phyloP scores from a whole-genome alignment of 1,284 basidiomycete species.

The Fomitopsis pinicola region DNA sequence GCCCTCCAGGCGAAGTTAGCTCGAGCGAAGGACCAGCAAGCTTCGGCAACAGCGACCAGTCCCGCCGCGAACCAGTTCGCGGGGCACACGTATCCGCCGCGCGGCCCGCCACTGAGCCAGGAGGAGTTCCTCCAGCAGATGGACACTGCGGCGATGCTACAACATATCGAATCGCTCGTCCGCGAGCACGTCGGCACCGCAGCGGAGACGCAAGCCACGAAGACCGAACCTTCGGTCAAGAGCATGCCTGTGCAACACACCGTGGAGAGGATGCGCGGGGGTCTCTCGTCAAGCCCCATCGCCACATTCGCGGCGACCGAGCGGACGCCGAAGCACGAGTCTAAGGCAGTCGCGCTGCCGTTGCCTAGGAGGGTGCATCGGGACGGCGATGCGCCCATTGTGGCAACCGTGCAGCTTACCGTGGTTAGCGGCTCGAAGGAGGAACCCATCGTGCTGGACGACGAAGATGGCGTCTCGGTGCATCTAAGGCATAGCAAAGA shows the following conservation, averaged over 20 bases:
- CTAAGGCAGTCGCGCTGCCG: not conserved
- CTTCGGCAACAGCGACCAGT: not conserved
- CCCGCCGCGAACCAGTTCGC: not conserved
- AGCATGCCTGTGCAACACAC: not conserved
- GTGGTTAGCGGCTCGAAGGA: not conserved
- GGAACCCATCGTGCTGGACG: not conserved
- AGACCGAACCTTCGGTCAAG: not conserved
- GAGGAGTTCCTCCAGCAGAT: not conserved
- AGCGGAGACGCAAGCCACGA: not conserved
- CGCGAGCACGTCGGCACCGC: not conserved
- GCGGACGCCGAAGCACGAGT: not conserved
- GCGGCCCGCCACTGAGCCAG: not conserved
- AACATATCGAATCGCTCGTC: slow-evolving; percentile 1
- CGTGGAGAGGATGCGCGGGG: not conserved
- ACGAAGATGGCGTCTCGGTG: not conserved
- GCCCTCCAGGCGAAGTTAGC: not conserved
- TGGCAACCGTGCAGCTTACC: not conserved
- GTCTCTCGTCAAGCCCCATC: not conserved
- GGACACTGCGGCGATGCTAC: not conserved
- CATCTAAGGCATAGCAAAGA: not conserved
- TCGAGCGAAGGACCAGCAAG: not conserved
- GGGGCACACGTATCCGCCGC: not conserved
- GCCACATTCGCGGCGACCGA: not conserved
- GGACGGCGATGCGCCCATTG: not conserved
- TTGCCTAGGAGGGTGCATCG: not conserved